Percentiles rank a stretch among this genome's conserved stretches.
Evolutionary conservation across 495 filamentous ascomycete genomes (phyloP).

Genomic region (Aspergillus sclerotiicarbonarius): DNA sequence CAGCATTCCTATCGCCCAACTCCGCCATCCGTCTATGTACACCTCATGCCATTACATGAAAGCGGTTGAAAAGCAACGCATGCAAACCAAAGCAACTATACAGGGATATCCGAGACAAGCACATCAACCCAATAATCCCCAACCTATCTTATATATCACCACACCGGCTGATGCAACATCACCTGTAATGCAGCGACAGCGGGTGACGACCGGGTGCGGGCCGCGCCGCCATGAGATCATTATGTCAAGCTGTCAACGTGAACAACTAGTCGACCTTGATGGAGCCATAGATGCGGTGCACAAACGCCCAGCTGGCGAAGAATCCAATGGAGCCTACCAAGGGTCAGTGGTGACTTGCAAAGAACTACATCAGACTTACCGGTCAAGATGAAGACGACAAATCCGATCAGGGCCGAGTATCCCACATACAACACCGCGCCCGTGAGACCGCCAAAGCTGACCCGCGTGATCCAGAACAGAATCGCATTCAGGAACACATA

Average conservation of each 20-base stretch:
- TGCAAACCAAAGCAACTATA: conserved; percentile 11
- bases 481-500: conserved; percentile 90
- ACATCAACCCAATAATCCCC: neutral
- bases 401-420: conserved; percentile 84
- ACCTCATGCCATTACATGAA: conserved; percentile 9
- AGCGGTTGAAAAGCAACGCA: neutral
- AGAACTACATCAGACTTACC: no score
- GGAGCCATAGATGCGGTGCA: conserved; percentile 87
- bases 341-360: conserved; percentile 1
- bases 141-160: conserved; percentile 2
- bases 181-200: conserved; percentile 1
- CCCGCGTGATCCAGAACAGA: conserved; percentile 81
- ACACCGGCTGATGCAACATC: no score
- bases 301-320: conserved; percentile 90
- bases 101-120: conserved; percentile 20
- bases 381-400: conserved; percentile 89
- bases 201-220: neutral
- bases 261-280: conserved; percentile 98
- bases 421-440: conserved; percentile 90
- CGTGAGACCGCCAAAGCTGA: conserved; percentile 79
- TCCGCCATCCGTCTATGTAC: conserved; percentile 18
- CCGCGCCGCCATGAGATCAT: neutral
- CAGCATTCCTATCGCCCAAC: neutral
- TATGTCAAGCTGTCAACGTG: no score
- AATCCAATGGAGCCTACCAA: conserved; percentile 85